A percentile compares a stretch with the other conserved stretches of the same genome.
Evolutionary conservation across 352 stramenopile species (phyloP).

Genomic region (Pythium biforme): DNA sequence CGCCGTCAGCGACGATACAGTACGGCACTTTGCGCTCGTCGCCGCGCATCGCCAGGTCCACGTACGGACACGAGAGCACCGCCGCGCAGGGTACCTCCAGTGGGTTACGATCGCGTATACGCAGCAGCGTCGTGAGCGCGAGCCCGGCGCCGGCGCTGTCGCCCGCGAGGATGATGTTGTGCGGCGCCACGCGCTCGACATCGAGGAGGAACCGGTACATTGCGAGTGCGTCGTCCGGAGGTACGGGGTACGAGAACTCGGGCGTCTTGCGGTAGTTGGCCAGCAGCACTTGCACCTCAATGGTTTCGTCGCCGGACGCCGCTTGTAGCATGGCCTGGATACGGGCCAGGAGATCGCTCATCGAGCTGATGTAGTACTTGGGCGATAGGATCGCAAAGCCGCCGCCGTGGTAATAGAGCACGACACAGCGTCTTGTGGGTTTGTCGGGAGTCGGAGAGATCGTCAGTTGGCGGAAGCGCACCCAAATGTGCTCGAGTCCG

Average conservation of each 20-base stretch:
- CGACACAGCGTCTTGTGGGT: neutral
- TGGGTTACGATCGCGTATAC: constrained; percentile 6
- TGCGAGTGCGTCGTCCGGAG: constrained; percentile 11
- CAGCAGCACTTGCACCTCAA: constrained; percentile 12
- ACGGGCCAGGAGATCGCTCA: constrained; percentile 32
- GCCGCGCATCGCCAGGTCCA: constrained; percentile 34
- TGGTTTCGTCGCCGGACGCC: neutral
- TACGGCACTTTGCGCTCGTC: constrained; percentile 28
- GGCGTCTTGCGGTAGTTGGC: constrained; percentile 30
- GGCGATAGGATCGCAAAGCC: constrained; percentile 21
- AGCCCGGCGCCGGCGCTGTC: constrained; percentile 26
- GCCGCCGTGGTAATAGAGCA: constrained; percentile 28
- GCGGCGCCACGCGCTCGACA: neutral
- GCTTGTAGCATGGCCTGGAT: neutral
- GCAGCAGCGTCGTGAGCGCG: constrained; percentile 20
- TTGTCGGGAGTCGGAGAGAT: neutral
- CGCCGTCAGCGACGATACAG: constrained; percentile 18
- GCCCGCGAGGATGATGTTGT: constrained; percentile 17
- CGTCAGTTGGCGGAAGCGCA: neutral
- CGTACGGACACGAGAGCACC: constrained; percentile 33
- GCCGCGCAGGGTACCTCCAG: constrained; percentile 3
- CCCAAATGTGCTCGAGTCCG: constrained; percentile 28
- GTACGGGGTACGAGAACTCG: constrained; percentile 14
- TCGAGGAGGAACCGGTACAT: constrained; percentile 27
- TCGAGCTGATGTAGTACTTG: constrained; percentile 22